Base-by-base conservation (phyloP, 1,139 yeast species). In the Kluyveromyces sp. region DNA sequence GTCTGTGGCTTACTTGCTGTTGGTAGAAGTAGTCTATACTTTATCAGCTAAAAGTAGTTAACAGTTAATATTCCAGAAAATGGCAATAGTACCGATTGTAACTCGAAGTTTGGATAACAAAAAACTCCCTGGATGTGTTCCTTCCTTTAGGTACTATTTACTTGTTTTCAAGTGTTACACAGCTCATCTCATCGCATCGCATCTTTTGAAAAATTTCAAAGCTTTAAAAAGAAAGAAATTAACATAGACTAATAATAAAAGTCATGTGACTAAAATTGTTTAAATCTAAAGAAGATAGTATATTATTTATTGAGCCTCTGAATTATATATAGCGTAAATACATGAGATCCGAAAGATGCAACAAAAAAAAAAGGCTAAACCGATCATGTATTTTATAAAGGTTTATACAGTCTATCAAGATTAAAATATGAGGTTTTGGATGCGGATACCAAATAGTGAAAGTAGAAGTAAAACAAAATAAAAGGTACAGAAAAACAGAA, bases 181-280 rank as follows among this genome's bases (percentile, higher is more conserved):
- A 15, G 25, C n/a, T 10, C 36, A 33, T 25, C 31, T 25, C 28
- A 39, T 31, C 43, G 34, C 46, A 43, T 43, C 46, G 26, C 43
- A 34, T 38, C 38, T n/a, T 30, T 39, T 33, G 33, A 15, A 43
- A 34, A 39, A 32, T 36, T 38, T 29, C 43, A 26, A 38, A 35
- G 34, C 7, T 6, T 10, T 26, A 32, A 15, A 37, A 37, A 42
- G 15, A 37, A 37, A 36, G 4, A 31, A 36, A 30, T 27, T 15
- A 41, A 15, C 15, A 29, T 25, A 44, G 10, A 40, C 4, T 7
- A 25, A 4, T 21, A 10, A 6, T 15, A 15, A 37, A 10, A 27
- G 38, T 37, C 41, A 38, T 34, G 33, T 38, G 41, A 27, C 40
- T 10, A 7, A 33, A 7, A 4, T 10, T 33, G 8, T 33, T 7